Base-by-base conservation (phyloP, 2,329 filamentous ascomycete species). In the Falciphora oryzae region DNA sequence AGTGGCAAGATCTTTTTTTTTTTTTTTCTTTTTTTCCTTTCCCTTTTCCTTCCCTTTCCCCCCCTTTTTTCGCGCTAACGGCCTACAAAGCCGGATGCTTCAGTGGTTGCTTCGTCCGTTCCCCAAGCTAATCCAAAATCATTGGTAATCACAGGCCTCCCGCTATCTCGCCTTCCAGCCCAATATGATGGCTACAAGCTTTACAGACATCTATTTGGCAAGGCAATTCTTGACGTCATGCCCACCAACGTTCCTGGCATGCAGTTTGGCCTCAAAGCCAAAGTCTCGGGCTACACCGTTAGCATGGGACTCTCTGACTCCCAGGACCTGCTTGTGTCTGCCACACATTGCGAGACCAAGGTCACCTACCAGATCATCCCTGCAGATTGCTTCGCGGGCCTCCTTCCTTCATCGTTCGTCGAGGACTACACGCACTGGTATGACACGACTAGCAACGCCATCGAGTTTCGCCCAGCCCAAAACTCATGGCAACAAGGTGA, bases 381-480 rank as follows among this genome's bases (percentile, higher is more conserved):
- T 0, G 63, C 67, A 0, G 50, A 66, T 84, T 84, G 74, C 0
- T 71, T 82, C 0, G 2, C 64, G 0, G 63, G 32, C 0, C 58
- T 63, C 0, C 64, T 82, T 0, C 81, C 81, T 0, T 11, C 65
- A 0, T 59, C 67, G 0, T 78, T 85, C 8, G 67, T 80, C 1
- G 59, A 77, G 1, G 67, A 77, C 0, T 79, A 75, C 63, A 72
- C 75, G 0, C 82, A 85, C 64, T 86, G 83, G 83, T 77, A 81
- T 59, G 68, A 80, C 28, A 4, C 71, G 1, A 58, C 67, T 0
- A 68, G 63, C 0, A 67, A 68, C 0, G 62, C 31, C 0, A 57
- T 81, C 5, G 73, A 79, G 32, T 77, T 80, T 16, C 71, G 76
- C 2, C 66, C 71, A 0, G 25, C 67, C 0, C 14, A 50, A 0